Evolutionary conservation across 805 yeast species (phyloP), one percentile per base, ranked within the genome.

Genomic region (Lipomyces mesembrius): DNA sequence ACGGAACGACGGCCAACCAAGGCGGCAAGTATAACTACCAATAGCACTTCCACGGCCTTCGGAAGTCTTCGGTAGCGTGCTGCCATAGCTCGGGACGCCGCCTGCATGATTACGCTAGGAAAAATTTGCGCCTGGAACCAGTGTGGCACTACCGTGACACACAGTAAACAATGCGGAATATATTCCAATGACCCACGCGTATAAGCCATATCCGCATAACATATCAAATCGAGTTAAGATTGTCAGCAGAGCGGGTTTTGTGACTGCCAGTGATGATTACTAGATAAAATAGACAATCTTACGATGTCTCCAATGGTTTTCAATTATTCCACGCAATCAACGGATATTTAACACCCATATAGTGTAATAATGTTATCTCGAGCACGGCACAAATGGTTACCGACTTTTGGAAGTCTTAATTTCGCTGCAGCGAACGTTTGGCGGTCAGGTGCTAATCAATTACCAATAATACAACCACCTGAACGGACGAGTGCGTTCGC

Each of bases 11-110:
- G 32, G 34, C 32, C 3, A 7, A 52, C 11, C 55, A 27, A n/a
- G 27, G 32, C 55, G 25, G 27, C 17, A 7, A 3, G 8, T 7
- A 2, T 9, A n/a, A 34, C 57, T 54, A 25, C 39, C 22, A 54
- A 43, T 43, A 43, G 49, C 49, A 43, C 8, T 43, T 43, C 49
- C 22, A n/a, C 9, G n/a, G 49, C 49, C 49, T 43, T 43, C 22
- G 49, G 22, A n/a, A 11, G 49, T 7, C 39, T 54, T 22, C 39
- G 32, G 57, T 54, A 22, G 57, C 37, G 57, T n/a, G 35, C 56
- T 8, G 20, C 2, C 49, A 20, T 37, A 5, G n/a, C 57, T 34
- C 57, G 11, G 57, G 14, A 29, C 12, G 11, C 2, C 35, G 37
- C 39, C 34, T 20, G 22, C 22, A 22, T n/a, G 22, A 43, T 43